phyloP scores from a whole-genome alignment of 1,139 yeast genomes.

The Candida sanyaensis region DNA sequence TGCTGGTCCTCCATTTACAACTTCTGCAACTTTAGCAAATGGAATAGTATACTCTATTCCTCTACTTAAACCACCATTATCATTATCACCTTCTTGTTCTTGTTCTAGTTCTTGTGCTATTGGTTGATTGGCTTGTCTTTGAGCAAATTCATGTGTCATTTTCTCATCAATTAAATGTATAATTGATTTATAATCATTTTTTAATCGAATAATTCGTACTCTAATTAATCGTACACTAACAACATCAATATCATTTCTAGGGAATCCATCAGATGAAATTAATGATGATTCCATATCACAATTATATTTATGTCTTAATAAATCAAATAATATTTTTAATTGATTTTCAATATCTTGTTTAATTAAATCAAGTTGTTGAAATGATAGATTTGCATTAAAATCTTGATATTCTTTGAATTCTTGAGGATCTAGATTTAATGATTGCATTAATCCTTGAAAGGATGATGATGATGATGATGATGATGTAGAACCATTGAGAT shows the following conservation, averaged over 20 bases:
- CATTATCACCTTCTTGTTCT: neutral
- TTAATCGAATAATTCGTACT: conserved; percentile 61
- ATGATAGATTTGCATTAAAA: conserved; percentile 20
- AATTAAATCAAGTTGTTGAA: conserved; percentile 28
- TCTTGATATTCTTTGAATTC: conserved; percentile 23
- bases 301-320: conserved; percentile 31
- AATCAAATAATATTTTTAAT: conserved; percentile 31
- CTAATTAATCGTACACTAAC: conserved; percentile 64
- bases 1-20: conserved; percentile 53
- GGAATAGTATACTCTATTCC: conserved; percentile 33
- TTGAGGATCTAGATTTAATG: conserved; percentile 34
- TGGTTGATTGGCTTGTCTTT: conserved; percentile 9
- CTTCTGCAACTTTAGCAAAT: conserved; percentile 57
- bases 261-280: conserved; percentile 76
- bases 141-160: conserved; percentile 43
- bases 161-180: conserved; percentile 49
- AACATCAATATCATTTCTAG: conserved; percentile 82
- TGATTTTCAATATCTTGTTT: conserved; percentile 37
- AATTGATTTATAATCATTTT: conserved; percentile 65
- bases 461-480: too few relatives aligned
- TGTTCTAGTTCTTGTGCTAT: conserved; percentile 8
- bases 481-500: conserved; percentile 13
- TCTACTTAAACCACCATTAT: neutral
- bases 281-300: conserved; percentile 68
- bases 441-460: conserved; percentile 35